A percentile compares a stretch with the other conserved stretches of the same genome.
Evolutionary conservation across 2,329 filamentous ascomycete genomes (phyloP).

Genomic region (Delphinella strobiligena): DNA sequence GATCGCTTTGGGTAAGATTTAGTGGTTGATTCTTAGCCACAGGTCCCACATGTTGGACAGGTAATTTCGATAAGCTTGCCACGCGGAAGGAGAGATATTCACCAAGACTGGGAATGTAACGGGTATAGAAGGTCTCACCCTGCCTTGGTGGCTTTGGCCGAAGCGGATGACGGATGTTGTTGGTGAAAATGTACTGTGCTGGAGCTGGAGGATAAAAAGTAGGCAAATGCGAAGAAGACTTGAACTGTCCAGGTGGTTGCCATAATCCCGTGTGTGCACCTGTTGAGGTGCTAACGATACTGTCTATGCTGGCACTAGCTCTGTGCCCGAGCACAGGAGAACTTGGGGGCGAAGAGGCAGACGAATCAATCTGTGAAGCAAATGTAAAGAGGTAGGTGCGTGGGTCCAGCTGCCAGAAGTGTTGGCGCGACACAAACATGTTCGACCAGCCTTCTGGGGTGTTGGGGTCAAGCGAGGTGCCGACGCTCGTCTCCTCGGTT

Average conservation of each 20-base stretch:
- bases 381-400: conserved; percentile 81
- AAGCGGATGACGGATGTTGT: conserved; percentile 70
- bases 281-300: background rate
- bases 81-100: conserved; percentile 86
- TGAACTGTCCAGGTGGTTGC: conserved; percentile 54
- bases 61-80: conserved; percentile 54
- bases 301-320: background rate
- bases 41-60: conserved; percentile 54
- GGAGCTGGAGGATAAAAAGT: conserved; percentile 84
- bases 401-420: conserved; percentile 88
- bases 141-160: conserved; percentile 81
- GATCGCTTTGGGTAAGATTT: background rate
- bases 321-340: background rate
- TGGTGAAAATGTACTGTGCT: conserved; percentile 66
- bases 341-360: conserved; percentile 4
- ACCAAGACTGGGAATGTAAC: conserved; percentile 68
- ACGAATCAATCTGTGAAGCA: conserved; percentile 30
- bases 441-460: conserved; percentile 55
- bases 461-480: conserved; percentile 41
- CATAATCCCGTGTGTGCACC: conserved; percentile 14
- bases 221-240: conserved; percentile 71
- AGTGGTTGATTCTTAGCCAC: conserved; percentile 13
- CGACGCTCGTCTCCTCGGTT: conserved; percentile 63
- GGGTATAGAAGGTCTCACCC: conserved; percentile 82
- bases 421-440: conserved; percentile 70